Evolutionary conservation across 2,329 filamentous ascomycete species (phyloP), one percentile per base, ranked within the genome.

Genomic region (Xylaria sp.): DNA sequence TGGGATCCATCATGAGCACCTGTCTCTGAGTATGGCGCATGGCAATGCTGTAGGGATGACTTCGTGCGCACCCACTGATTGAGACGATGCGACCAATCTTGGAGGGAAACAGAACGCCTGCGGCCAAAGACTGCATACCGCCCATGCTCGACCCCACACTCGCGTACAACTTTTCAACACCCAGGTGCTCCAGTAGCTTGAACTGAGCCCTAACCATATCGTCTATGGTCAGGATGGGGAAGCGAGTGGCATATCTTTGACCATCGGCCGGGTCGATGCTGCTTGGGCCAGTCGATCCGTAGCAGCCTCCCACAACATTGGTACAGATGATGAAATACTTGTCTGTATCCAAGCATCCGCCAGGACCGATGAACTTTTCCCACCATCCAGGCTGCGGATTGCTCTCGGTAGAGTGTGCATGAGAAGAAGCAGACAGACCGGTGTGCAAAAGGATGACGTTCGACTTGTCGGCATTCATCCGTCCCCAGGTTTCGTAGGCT

Each of bases 181-280:
- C 87, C 34, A 99, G 79, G 3, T 79, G 75, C 73, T 97, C 92
- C 10, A 99, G 81, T 35, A 99, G 82, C 49, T 90, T 82, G 77
- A 97, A 97, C 73, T 99, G 94, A 4, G 92, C 93, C 57, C 92
- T 86, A 35, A 97, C 94, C 94, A 99, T 99, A 74, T 99, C 94
- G 68, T 96, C 87, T 79, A 99, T 87, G 0, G 94, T 99, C 59
- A 99, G 76, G 66, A 99, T 95, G 2, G 94, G 94, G 72, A 99
- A 99, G 39, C 92, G 84, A 0, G 94, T 99, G 5, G 92, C 94
- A 74, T 97, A 99, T 68, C 84, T 84, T 75, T 93, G 83, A 44
- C 91, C 90, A 72, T 96, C 91, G 10, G 88, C 89, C 0, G 94
- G 94, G 72, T 97, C 93, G 65, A 92, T 82, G 66, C 89, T 93